These are phyloP conservation scores for Euryodendron excelsum DNA, from an alignment of 148 eudicot species.

Conservation along the genomic window DNA sequence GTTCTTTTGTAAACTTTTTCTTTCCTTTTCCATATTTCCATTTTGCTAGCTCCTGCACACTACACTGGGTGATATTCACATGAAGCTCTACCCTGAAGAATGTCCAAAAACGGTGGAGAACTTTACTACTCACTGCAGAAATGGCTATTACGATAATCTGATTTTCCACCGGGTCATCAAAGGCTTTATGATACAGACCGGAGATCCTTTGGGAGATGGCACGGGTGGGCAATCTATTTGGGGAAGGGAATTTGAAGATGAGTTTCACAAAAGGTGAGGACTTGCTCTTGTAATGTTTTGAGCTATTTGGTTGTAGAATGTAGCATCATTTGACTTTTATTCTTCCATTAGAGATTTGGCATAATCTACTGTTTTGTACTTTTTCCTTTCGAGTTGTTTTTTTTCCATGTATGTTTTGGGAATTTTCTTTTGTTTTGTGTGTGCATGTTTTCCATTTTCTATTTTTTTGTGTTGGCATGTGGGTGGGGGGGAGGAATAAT, in stretches of 20 bases:
- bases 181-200: slow-evolving; percentile 98
- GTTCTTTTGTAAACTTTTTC: background rate
- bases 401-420: too few relatives aligned
- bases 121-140: slow-evolving; percentile 95
- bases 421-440: too few relatives aligned
- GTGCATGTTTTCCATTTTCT: background rate
- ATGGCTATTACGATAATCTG: slow-evolving; percentile 96
- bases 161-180: slow-evolving; percentile 96
- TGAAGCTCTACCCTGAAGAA: slow-evolving; percentile 98
- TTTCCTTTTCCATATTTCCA: background rate
- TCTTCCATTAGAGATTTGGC: background rate
- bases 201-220: slow-evolving; percentile 99
- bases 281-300: background rate
- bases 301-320: background rate
- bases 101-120: slow-evolving; percentile 99
- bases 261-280: slow-evolving; percentile 89
- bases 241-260: slow-evolving; percentile 99
- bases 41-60: slow-evolving; percentile 75
- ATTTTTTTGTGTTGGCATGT: background rate
- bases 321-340: background rate
- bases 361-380: background rate
- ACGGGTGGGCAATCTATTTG: slow-evolving; percentile 99
- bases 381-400: background rate
- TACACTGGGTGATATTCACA: slow-evolving; percentile 93
- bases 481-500: background rate